Conservation (phyloP, 495 filamentous ascomycete species). For the Xylaria curta region DNA sequence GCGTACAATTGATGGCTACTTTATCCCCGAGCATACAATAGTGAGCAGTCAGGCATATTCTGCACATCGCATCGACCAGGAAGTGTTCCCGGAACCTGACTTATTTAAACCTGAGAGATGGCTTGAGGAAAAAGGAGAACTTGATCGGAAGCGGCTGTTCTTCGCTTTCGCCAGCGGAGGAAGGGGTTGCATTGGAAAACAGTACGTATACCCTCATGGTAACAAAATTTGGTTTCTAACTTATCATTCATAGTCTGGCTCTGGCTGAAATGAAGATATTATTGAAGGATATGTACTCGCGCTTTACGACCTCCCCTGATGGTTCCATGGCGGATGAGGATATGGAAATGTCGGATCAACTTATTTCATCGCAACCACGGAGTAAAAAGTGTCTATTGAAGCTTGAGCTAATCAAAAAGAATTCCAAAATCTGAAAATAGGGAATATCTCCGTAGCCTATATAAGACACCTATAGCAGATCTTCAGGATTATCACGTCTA, state of each 20-base stretch:
- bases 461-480: neutral
- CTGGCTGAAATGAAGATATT: slow-evolving; percentile 71
- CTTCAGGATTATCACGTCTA: neutral
- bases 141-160: slow-evolving; percentile 54
- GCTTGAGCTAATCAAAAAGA: slow-evolving; percentile 37
- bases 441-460: neutral
- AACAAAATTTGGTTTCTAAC: neutral
- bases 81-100: slow-evolving; percentile 62
- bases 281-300: slow-evolving; percentile 63
- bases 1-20: slow-evolving; percentile 53
- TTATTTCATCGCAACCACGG: slow-evolving; percentile 63
- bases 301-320: slow-evolving; percentile 60
- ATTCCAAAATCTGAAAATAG: neutral
- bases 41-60: slow-evolving; percentile 63
- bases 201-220: slow-evolving; percentile 46
- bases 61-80: slow-evolving; percentile 57
- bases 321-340: slow-evolving; percentile 56
- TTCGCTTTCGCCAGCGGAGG: slow-evolving; percentile 63
- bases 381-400: slow-evolving; percentile 60
- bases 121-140: slow-evolving; percentile 58
- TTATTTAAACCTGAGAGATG: slow-evolving; percentile 68
- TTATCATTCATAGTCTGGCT: slow-evolving; percentile 55
- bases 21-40: slow-evolving; percentile 54
- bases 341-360: slow-evolving; percentile 66
- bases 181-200: slow-evolving; percentile 63